Percentiles rank a stretch among this genome's conserved stretches.
Evolutionary conservation across 176 grass and related monocot genomes (phyloP).

Genomic region (Triticum aestivum): DNA sequence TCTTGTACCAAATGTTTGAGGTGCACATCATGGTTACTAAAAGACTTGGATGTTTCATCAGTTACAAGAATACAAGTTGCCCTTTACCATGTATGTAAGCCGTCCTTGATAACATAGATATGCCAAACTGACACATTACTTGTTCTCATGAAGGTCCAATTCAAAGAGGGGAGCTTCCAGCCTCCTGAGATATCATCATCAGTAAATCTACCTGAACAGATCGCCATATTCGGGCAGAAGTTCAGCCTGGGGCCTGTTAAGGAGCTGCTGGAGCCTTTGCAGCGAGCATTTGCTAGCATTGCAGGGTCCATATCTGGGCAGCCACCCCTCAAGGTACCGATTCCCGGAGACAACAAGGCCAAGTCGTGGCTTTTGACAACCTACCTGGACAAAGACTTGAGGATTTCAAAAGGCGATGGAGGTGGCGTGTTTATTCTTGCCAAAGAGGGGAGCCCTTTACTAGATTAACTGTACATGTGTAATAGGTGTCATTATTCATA

Average conservation of each 20-base stretch:
- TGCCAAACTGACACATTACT: not conserved
- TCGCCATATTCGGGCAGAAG: conserved; percentile 85
- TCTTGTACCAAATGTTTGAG: not conserved
- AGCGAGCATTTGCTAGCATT: conserved; percentile 64
- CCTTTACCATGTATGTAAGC: not conserved
- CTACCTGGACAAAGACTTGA: conserved; percentile 83
- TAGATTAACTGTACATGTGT: conserved; percentile 55
- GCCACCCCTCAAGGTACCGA: conserved; percentile 66
- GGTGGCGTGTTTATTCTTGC: conserved; percentile 85
- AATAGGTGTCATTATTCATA: conserved; percentile 1
- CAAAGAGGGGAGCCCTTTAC: conserved; percentile 79
- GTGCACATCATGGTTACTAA: not conserved
- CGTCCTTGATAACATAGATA: not conserved
- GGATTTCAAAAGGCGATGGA: conserved; percentile 89
- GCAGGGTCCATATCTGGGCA: conserved; percentile 73
- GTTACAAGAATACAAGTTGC: not conserved
- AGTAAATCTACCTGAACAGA: conserved; percentile 61
- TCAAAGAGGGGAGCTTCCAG: conserved; percentile 85
- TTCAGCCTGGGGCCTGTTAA: conserved; percentile 71
- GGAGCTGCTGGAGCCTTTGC: conserved; percentile 59
- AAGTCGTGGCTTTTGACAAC: conserved; percentile 89
- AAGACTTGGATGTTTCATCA: not conserved
- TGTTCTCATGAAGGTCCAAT: conserved; percentile 60
- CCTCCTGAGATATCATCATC: conserved; percentile 66
- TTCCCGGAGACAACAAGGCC: conserved; percentile 58